Base-by-base conservation (phyloP, 306 rosid genomes). In the Citrullus amarus region DNA sequence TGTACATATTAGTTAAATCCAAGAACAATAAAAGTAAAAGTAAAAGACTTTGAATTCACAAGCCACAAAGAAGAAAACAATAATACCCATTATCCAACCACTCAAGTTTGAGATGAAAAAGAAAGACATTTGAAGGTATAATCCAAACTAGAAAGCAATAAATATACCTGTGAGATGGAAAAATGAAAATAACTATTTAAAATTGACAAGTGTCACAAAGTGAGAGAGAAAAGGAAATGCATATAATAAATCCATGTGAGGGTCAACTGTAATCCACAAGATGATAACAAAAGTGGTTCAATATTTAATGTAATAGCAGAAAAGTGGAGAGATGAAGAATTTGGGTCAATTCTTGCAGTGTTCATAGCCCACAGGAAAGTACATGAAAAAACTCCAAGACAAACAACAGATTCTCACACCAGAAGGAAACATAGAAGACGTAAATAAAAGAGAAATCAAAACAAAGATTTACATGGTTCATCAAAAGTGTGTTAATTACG, bases 201-300 rank as follows among this genome's bases (percentile, higher is more conserved):
- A 25, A 25, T 25, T 30, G 5, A 32, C 71, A 38, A 17, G 72
- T 66, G 72, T 65, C 72, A 16, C 2, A 18, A 8, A 66, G 9
- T 10, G 48, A 39, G 15, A 10, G 44, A 66, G 22, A 18, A 9
- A 18, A 38, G 8, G 51, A 66, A 22, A 0, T 38, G 30, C 51
- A 38, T 36, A 30, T 66, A 18, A 41, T 67, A 41, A 18, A 22
- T 1, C 16, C 57, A 48, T 71, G 56, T 71, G 76, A 71, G 17
- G 4, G 58, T 71, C 76, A 71, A 46, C 76, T 71, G 41, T 48
- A 71, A 71, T 71, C 76, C 76, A 71, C 76, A 28, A 72, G 22
- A 72, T 28, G 59, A 12, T 71, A 16, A 0, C 76, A 44, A 12
- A 72, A 39, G 54, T 48, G 15, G 77, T 48, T 15, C 16, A 28